Evolutionary conservation across 345 rosid species (phyloP), one percentile per base, ranked within the genome.

Genomic region (Linum tenue): DNA sequence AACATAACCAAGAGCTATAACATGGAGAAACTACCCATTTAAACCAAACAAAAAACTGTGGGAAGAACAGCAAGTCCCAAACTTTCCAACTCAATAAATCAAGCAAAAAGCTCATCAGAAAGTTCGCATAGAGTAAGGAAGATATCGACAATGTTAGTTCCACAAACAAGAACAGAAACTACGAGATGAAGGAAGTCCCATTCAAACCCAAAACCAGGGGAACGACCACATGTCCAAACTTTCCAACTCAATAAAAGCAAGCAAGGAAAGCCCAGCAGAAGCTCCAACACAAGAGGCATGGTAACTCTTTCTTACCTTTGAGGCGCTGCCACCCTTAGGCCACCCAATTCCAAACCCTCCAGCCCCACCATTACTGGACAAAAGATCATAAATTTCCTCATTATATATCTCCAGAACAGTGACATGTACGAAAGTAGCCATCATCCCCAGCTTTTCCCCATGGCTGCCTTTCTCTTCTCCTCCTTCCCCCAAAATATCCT

Each of bases 311-410:
- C 22, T 69, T 65, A 85, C 96, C 80, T 92, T 94, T 63, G 89
- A 81, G 39, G 69, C 84, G 70, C 72, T 78, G 12, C 84, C 95
- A 39, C 80, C 81, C n/a, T 88, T 94, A 0, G 94, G 82, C 91
- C 91, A 92, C 39, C 98, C 97, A 48, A 89, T 39, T 44, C 89
- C 91, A 6, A 87, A 76, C 43, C 87, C 88, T 48, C 87, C 88
- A 71, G 79, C 84, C 3, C 89, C 90, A 72, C 72, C 71, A 69
- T 76, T 84, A 31, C 71, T 84, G 0, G 96, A 81, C 71, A 94
- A 72, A 70, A 94, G 96, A 76, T 94, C 99, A 69, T 88, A 94
- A 59, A 94, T 86, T 43, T 94, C 99, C 61, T 94, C 99, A 60
- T 90, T 94, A 39, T 94, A 90, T 5, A 90, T 90, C 85, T 94